Base-by-base conservation (phyloP, 1,284 basidiomycete genomes). In the Ustilago esculenta region DNA sequence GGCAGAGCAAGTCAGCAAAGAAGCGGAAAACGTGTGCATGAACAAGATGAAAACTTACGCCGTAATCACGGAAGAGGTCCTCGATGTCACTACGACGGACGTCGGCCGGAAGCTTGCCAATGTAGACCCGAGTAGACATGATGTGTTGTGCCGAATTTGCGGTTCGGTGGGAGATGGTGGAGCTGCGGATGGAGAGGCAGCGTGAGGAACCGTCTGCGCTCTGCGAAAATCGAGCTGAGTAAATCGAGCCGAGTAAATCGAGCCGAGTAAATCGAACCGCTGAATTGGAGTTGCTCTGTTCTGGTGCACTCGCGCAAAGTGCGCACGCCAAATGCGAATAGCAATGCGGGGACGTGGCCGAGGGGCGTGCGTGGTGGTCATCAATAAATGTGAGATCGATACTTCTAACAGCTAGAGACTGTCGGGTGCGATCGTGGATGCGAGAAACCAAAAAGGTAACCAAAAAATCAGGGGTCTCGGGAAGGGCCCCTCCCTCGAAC, bases 51-150 rank as follows among this genome's bases (percentile, higher is more conserved):
- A 41, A 5, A 72, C 76, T 69, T 66, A 78, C 75, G 32, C 78
- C 79, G 18, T 78, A 75, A 53, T 69, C 69, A 37, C 74, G 74
- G 59, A 81, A 81, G 46, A 81, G 74, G 37, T 80, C 79, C 34
- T 78, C 71, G 41, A 81, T 54, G 59, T 81, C 80, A 17, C 57
- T 65, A 33, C 73, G 64, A 42, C 70, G 74, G 33, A 75, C 72
- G 34, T 77, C 73, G 23, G 67, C 66, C 14, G 77, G 51, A 24
- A 81, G 70, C 32, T 71, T 74, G 46, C 80, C 80, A 35, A 81
- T 15, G 64, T 81, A 81, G 51, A 81, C 64, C 29, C 79, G 76
- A 56, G 77, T 64, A 20, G 61, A 58, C 68, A 71, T 71, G 44
- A 15, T 60, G 41, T 5, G 29, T 11, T 44, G 14, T 56, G 25